Base-by-base conservation (phyloP, 129 eudicot genomes). In the Apium graveolens region DNA sequence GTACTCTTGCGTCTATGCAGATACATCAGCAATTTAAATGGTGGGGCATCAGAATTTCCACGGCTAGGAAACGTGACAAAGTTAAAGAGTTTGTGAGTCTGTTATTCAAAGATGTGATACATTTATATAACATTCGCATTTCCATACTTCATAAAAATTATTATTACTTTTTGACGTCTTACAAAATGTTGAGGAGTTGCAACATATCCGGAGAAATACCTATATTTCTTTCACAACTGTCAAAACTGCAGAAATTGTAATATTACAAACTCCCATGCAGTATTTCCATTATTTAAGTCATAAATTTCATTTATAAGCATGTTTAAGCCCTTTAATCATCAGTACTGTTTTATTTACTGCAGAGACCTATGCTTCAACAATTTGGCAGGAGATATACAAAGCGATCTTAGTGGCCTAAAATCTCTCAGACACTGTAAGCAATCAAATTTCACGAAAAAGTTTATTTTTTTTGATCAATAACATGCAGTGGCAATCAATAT, bases 311-410 rank as follows among this genome's bases (percentile, higher is more conserved):
- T 0, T 24, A 24, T 55, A 20, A 24, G 0, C 7, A 1, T 57
- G 4, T 9, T 0, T n/a, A 1, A 11, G 13, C 8, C 7, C 35
- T 31, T 65, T 37, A 51, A 49, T 29, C 44, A 17, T 74, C 29
- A n/a, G n/a, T n/a, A 32, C 32, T n/a, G 12, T 29, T 26, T 35
- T 37, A 21, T 51, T 51, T 16, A 32, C 37, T 84, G 80, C 86
- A 91, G 97, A 62, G 94, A 91, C 81, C 90, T 91, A 18, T 89
- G 97, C 66, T 87, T 91, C 62, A 91, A 91, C 83, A 81, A 75
- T 11, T 77, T 91, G 49, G 38, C 74, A 66, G 97, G 92, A 34
- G 78, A 70, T 41, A 81, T 89, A 68, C 92, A 88, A 86, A 35
- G 2, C 11, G 60, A 51, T 51, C 26, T 20, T 51, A 51, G 57